Base-by-base conservation (phyloP, 2,329 filamentous ascomycete genomes). In the Capronia coronata region DNA sequence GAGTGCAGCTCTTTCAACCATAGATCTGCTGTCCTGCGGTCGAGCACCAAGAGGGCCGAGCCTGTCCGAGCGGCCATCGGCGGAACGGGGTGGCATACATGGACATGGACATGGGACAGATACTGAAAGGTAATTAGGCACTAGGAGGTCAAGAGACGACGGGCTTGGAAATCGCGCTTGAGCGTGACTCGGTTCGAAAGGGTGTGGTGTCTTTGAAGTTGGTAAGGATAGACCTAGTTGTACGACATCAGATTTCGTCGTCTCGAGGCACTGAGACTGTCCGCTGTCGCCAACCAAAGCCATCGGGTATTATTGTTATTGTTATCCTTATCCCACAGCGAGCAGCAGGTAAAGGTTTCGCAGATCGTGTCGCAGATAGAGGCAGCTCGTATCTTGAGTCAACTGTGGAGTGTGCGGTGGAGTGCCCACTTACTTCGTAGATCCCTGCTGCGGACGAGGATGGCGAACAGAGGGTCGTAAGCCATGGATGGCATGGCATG, bases 1-100 rank as follows among this genome's bases (percentile, higher is more conserved):
- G 35, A 32, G 21, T 32, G 29, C 29, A 32, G 7, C 43, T 35
- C 27, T 23, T 45, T 37, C 18, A n/a, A 14, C 39, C 25, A n/a
- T 37, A 13, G 16, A 22, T 40, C 16, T 50, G 19, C 21, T 37
- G 46, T 46, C 41, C 25, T 43, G 23, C 34, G 27, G 18, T 48
- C 14, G 42, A 39, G 46, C 25, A 19, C 47, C 46, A 39, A 35
- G 37, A 54, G 52, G 46, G 44, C 48, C 52, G 52, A 48, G 48
- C 52, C 49, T 30, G 48, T 30, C 48, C 46, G 50, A 34, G 19
- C 50, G 42, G 46, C 41, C 30, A 43, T 43, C 11, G 21, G 49
- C 51, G 46, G 43, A 29, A 42, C 23, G 37, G 22, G 29, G 34
- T 5, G 37, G 41, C 47, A 25, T n/a, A 34, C 19, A 32, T n/a